A percentile compares a stretch with the other conserved stretches of the same genome.
These are phyloP conservation scores for Parastagonospora nodorum DNA, from an alignment of 2,329 filamentous ascomycete species.

Conservation along the genomic window DNA sequence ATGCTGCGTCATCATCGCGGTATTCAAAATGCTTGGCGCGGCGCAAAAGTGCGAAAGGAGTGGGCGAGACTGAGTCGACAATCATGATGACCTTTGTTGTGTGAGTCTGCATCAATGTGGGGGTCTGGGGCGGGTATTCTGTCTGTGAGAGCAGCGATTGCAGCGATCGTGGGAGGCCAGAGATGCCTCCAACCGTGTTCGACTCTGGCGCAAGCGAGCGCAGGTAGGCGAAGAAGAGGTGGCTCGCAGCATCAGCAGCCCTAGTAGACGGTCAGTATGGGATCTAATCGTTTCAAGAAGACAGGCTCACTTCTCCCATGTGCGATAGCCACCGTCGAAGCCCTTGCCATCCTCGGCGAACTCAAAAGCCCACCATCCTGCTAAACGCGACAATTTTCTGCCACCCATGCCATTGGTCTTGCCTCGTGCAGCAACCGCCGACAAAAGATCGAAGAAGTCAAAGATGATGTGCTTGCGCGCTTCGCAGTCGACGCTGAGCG, in stretches of 20 bases:
- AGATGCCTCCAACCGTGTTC: slow-evolving; percentile 75
- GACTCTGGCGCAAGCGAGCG: slow-evolving; percentile 83
- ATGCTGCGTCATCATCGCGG: slow-evolving; percentile 80
- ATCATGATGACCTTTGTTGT: slow-evolving; percentile 96
- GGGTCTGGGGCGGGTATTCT: slow-evolving; percentile 86
- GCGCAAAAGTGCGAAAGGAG: slow-evolving; percentile 86
- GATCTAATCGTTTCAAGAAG: not conserved
- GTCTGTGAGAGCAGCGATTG: slow-evolving; percentile 90
- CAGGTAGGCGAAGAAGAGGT: slow-evolving; percentile 97
- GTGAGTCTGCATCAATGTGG: slow-evolving; percentile 74
- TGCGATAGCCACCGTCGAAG: slow-evolving; percentile 92
- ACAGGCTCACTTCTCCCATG: slow-evolving; percentile 73
- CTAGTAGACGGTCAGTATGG: slow-evolving; percentile 55
- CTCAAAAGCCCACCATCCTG: slow-evolving; percentile 98
- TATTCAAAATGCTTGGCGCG: slow-evolving; percentile 96
- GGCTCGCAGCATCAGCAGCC: slow-evolving; percentile 92
- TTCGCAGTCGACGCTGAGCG: slow-evolving; percentile 86
- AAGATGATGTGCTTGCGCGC: slow-evolving; percentile 88
- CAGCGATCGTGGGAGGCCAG: slow-evolving; percentile 84
- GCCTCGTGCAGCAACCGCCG: slow-evolving; percentile 88
- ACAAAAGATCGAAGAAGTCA: slow-evolving; percentile 92
- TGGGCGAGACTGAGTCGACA: slow-evolving; percentile 91
- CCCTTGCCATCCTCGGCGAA: slow-evolving; percentile 84
- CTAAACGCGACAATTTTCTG: slow-evolving; percentile 90
- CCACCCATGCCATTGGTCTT: slow-evolving; percentile 93